phyloP scores from a whole-genome alignment of 148 eudicot genomes.

The Dysphania ambrosioides region DNA sequence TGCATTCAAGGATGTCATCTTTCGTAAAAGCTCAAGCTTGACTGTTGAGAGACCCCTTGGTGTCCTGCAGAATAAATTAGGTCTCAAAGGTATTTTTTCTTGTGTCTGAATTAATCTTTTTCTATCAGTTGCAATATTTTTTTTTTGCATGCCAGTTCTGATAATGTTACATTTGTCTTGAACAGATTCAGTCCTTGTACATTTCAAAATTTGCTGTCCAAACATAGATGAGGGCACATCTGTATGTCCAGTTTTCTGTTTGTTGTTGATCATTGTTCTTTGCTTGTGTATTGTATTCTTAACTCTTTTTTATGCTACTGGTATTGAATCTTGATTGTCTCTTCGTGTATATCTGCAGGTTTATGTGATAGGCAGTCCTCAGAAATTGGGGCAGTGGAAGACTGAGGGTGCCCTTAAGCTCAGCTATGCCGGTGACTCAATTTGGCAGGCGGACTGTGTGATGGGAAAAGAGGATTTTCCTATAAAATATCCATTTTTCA shows the following conservation, averaged over 20 bases:
- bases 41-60: slow-evolving; percentile 59
- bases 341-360: slow-evolving; percentile 43
- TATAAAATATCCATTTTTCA: slow-evolving; percentile 75
- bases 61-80: slow-evolving; percentile 48
- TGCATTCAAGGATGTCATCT: slow-evolving; percentile 90
- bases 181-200: slow-evolving; percentile 72
- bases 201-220: slow-evolving; percentile 82
- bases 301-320: background rate
- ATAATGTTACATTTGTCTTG: slow-evolving; percentile 15
- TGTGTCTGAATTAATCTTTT: background rate
- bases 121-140: slow-evolving; percentile 14
- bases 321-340: background rate
- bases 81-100: slow-evolving; percentile 60
- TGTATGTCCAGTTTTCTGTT: slow-evolving; percentile 39
- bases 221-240: slow-evolving; percentile 71
- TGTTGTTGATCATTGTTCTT: background rate
- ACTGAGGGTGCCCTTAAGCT: slow-evolving; percentile 67
- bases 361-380: slow-evolving; percentile 77
- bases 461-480: slow-evolving; percentile 74
- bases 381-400: slow-evolving; percentile 78
- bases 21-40: slow-evolving; percentile 43
- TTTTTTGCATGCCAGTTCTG: background rate
- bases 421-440: slow-evolving; percentile 72
- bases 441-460: slow-evolving; percentile 77
- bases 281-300: background rate